Percentiles rank a stretch among this genome's conserved stretches.
These are phyloP conservation scores for Pelargonium cotyledonis DNA, from an alignment of 441 rosid species.

Conservation along the genomic window DNA sequence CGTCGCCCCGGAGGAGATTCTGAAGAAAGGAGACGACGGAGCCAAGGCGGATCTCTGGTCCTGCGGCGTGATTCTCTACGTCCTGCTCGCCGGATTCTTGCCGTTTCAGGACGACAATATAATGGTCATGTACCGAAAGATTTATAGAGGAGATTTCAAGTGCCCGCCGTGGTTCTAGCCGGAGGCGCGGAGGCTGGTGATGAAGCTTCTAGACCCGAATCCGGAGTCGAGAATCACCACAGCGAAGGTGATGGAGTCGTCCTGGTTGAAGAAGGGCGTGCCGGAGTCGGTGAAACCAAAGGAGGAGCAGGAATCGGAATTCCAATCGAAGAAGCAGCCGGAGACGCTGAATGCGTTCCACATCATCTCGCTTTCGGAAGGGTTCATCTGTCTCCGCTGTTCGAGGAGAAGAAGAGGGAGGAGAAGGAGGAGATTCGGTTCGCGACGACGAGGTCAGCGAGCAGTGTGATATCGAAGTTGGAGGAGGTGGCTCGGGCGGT, in stretches of 20 bases:
- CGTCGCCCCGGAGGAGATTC: too few relatives aligned
- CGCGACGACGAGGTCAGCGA: constrained; percentile 63
- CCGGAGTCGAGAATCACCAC: constrained; percentile 53
- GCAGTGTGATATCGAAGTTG: constrained; percentile 68
- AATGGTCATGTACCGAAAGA: constrained; percentile 62
- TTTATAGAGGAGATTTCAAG: constrained; percentile 61
- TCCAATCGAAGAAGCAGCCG: constrained; percentile 31
- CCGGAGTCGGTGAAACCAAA: constrained; percentile 46
- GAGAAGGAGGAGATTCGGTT: constrained; percentile 57
- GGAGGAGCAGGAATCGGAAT: constrained; percentile 33
- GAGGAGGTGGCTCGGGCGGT: constrained; percentile 61
- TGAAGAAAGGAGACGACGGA: constrained; percentile 73
- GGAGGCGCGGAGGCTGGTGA: constrained; percentile 49
- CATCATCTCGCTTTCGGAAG: neutral
- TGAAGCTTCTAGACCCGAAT: constrained; percentile 50
- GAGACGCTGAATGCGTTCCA: constrained; percentile 57
- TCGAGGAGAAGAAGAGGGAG: constrained; percentile 1
- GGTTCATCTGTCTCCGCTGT: neutral
- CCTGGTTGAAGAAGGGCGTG: constrained; percentile 56
- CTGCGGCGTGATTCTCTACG: constrained; percentile 71
- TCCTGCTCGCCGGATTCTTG: constrained; percentile 68
- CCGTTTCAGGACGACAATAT: constrained; percentile 78
- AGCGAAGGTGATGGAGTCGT: constrained; percentile 46
- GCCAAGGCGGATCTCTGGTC: constrained; percentile 50
- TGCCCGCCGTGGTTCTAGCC: constrained; percentile 69